phyloP scores from a whole-genome alignment of 345 rosid species.

The Reutealis trisperma region DNA sequence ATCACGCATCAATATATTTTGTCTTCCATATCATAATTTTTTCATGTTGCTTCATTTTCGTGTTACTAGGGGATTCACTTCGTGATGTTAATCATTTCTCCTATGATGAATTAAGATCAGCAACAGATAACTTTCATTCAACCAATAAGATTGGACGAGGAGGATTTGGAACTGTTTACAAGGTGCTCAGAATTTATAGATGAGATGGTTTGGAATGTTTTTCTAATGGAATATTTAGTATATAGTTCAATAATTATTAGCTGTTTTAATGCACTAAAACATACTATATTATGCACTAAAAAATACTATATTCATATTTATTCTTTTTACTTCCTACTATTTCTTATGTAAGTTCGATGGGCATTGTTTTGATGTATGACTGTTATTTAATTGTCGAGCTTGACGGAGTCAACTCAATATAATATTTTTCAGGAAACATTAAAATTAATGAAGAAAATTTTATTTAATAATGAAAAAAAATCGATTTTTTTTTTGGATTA shows the following conservation, averaged over 20 bases:
- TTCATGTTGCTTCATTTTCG: constrained; percentile 2
- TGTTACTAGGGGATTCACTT: constrained; percentile 36
- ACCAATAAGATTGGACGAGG: constrained; percentile 56
- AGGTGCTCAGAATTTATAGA: constrained; percentile 37
- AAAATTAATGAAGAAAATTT: too few species aligned
- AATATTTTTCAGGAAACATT: too few species aligned
- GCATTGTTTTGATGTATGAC: not conserved
- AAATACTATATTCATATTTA: not conserved
- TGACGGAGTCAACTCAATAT: too few species aligned
- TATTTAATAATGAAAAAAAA: too few species aligned
- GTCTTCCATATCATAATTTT: not conserved
- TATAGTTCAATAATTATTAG: not conserved
- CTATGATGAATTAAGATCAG: constrained; percentile 40
- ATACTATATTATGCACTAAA: not conserved
- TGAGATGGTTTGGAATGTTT: constrained; percentile 14
- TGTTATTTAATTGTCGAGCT: too few species aligned
- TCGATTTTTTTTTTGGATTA: too few species aligned
- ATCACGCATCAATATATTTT: not conserved
- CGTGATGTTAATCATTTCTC: constrained; percentile 42
- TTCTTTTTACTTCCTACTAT: not conserved
- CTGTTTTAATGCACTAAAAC: not conserved
- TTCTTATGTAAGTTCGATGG: not conserved
- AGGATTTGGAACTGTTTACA: constrained; percentile 64
- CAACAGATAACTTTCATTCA: constrained; percentile 47
- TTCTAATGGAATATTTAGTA: not conserved